Evolutionary conservation across 371 early-diverging fungal genomes (phyloP), one percentile per base, ranked within the genome.

Genomic region (Apophysomyces ossiformis): DNA sequence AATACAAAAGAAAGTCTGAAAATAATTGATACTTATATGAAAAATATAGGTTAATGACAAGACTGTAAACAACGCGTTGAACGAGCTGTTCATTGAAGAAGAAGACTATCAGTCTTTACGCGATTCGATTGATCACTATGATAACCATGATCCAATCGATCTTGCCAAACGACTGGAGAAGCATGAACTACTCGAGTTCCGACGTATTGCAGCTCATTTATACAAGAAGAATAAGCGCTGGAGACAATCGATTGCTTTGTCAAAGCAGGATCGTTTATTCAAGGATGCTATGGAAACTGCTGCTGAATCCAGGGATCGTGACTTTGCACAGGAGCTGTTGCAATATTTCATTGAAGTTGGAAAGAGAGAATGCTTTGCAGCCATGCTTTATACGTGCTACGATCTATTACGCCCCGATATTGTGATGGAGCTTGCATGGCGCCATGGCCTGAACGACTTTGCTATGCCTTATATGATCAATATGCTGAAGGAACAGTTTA

Each of bases 271-370:
- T 75, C 86, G 92, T 61, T 86, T 97, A 43, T 98, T 90, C 87
- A 95, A 94, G 85, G 99, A 99, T 74, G 96, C 97, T 2, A 97
- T 98, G 92, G 95, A 96, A 58, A 96, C 98, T 1, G 99, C 97
- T 13, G 92, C 93, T 6, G 93, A 90, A 68, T 95, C 96, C 6
- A 86, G 85, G 54, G 93, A 90, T 63, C 79, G 87, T 8, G 94
- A 95, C 54, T 87, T 95, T 13, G 96, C 95, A 58, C 95, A 98
- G 73, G 96, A 96, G 68, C 74, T 99, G 59, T 75, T 98, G 67
- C 91, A 89, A 65, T 98, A 91, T 89, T 99, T 99, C 84, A 92
- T 97, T 43, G 94, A 93, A 69, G 86, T 86, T 35, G 93, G 91
- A 57, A 87, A 91, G 69, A 90, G 93, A 59, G 96, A 96, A 69